Evolutionary conservation across 176 grass and related monocot genomes (phyloP).

Genomic region (Zea luxurians): DNA sequence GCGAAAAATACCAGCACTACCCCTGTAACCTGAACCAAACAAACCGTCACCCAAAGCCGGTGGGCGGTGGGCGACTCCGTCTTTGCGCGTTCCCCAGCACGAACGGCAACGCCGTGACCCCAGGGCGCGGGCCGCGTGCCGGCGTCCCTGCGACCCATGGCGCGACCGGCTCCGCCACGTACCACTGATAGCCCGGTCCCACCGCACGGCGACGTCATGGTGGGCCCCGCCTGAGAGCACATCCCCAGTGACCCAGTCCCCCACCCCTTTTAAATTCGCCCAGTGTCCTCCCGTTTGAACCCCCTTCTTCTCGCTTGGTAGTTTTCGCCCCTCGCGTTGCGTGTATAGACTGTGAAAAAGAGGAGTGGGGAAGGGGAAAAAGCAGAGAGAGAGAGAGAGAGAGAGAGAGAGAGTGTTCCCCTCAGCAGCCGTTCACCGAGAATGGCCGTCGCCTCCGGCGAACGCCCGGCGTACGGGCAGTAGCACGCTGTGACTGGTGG

Average conservation of each 20-base stretch:
- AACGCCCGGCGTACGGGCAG: not conserved
- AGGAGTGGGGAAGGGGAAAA: not conserved
- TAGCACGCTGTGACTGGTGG: not conserved
- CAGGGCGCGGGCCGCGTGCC: conserved; percentile 45
- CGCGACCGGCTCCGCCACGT: conserved; percentile 42
- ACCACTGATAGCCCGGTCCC: not conserved
- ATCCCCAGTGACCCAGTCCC: no score
- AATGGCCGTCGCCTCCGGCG: conserved; percentile 32
- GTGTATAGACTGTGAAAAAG: conserved; percentile 17
- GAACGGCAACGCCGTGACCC: conserved; percentile 30
- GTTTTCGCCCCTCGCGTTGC: not conserved
- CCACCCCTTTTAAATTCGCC: conserved; percentile 21
- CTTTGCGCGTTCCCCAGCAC: not conserved
- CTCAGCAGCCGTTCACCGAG: conserved; percentile 2
- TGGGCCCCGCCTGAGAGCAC: not conserved
- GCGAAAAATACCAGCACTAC: not conserved
- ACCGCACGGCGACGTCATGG: not conserved
- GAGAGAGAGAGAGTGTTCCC: not conserved
- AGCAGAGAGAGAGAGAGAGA: not conserved
- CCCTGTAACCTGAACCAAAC: rapidly evolving
- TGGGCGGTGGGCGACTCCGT: rapidly evolving
- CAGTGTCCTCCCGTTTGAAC: not conserved
- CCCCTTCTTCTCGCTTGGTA: conserved; percentile 10
- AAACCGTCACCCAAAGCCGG: not conserved
- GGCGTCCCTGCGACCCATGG: conserved; percentile 22